Conservation (phyloP, 164 flowering plant genomes). For the Stephania japonica region DNA sequence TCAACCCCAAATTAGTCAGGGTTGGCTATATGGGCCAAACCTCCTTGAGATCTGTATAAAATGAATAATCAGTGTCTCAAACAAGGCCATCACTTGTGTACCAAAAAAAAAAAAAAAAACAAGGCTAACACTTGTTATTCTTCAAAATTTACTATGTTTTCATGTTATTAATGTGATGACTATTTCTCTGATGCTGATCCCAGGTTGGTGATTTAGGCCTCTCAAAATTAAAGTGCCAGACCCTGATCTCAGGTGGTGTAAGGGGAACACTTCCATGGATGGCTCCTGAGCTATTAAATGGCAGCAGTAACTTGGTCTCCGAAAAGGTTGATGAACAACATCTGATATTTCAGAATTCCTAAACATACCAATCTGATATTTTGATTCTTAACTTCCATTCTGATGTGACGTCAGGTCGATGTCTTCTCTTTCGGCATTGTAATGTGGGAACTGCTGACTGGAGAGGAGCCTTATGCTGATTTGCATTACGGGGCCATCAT, state of each 20-base stretch:
- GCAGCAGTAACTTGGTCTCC: conserved; percentile 88
- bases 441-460: conserved; percentile 93
- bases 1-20: no score
- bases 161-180: not conserved
- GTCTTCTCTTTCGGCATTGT: conserved; percentile 97
- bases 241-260: conserved; percentile 92
- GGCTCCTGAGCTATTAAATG: conserved; percentile 96
- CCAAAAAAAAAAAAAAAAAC: no score
- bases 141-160: not conserved
- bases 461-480: conserved; percentile 93
- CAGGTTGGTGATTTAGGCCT: conserved; percentile 97
- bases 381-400: not conserved
- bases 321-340: conserved; percentile 57
- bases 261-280: conserved; percentile 99
- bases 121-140: no score
- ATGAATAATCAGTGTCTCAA: not conserved
- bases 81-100: not conserved
- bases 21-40: no score
- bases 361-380: not conserved
- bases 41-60: no score
- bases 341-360: not conserved
- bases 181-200: not conserved
- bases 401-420: conserved; percentile 55
- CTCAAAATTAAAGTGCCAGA: conserved; percentile 91
- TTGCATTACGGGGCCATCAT: conserved; percentile 92